These are phyloP conservation scores for Phoma sp. DNA, from an alignment of 2,329 filamentous ascomycete species.

Conservation along the genomic window DNA sequence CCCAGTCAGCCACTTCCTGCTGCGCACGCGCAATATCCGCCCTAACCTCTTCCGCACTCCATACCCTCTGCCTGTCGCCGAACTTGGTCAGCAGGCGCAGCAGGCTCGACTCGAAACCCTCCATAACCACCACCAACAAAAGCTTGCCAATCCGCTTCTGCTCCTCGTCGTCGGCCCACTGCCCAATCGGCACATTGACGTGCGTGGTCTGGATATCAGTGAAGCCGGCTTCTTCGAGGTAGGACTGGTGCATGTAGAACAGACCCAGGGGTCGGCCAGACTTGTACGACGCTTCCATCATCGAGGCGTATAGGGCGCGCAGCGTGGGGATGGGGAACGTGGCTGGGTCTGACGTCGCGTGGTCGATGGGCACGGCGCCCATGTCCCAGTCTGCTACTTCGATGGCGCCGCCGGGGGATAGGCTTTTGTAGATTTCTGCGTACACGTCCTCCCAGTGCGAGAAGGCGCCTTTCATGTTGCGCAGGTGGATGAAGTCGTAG, in stretches of 20 bases:
- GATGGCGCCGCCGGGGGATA: constrained; percentile 55
- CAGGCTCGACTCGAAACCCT: constrained; percentile 38
- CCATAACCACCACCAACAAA: constrained; percentile 43
- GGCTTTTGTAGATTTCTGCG: constrained; percentile 52
- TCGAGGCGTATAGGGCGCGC: constrained; percentile 34
- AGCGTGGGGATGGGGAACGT: constrained; percentile 33
- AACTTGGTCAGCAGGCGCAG: constrained; percentile 38
- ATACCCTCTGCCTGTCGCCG: constrained; percentile 35
- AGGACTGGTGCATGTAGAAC: constrained; percentile 50
- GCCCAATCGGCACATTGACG: constrained; percentile 45
- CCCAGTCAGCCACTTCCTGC: constrained; percentile 37
- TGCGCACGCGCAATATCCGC: constrained; percentile 30
- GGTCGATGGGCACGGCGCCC: constrained; percentile 25
- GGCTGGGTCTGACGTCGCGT: constrained; percentile 2
- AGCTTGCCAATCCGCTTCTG: constrained; percentile 43
- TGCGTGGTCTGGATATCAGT: constrained; percentile 50
- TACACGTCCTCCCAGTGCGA: constrained; percentile 55
- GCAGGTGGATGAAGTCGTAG: constrained; percentile 58
- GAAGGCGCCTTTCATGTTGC: constrained; percentile 56
- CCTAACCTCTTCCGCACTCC: constrained; percentile 37
- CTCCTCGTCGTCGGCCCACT: constrained; percentile 40
- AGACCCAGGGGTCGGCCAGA: constrained; percentile 50
- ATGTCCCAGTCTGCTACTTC: constrained; percentile 53
- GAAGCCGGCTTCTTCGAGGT: constrained; percentile 53
- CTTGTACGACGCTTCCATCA: constrained; percentile 48